Conservation (phyloP, 148 eudicot genomes). For the Amaranthus cruentus region DNA sequence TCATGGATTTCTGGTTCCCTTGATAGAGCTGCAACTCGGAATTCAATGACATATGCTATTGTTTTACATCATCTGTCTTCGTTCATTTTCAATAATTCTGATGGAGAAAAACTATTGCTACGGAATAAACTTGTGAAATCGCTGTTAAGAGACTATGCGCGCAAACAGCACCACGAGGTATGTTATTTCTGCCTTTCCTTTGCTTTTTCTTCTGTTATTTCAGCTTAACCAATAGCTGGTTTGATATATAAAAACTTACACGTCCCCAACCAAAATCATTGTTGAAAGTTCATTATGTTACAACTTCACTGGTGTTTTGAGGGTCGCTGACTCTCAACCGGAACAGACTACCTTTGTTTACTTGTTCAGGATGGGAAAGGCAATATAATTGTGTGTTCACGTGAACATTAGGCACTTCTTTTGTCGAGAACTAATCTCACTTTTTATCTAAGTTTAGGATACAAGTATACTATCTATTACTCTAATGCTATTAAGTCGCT, state of each 20-base stretch:
- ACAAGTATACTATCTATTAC: no score
- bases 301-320: neutral
- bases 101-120: conserved; percentile 37
- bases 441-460: no score
- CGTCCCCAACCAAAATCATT: neutral
- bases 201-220: neutral
- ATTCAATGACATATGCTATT: conserved; percentile 51
- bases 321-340: no score
- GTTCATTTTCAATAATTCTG: conserved; percentile 47
- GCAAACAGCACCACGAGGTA: conserved; percentile 74
- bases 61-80: conserved; percentile 72
- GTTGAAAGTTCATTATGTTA: neutral
- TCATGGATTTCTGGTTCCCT: conserved; percentile 91
- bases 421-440: no score
- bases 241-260: neutral
- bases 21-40: conserved; percentile 60
- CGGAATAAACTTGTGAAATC: conserved; percentile 66
- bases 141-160: conserved; percentile 67
- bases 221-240: neutral
- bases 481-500: no score
- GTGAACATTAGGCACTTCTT: no score
- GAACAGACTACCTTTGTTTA: no score
- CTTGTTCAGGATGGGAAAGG: no score
- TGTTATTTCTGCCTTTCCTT: neutral
- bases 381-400: no score